These are phyloP conservation scores for Paramecium sonneborni DNA, from an alignment of 73 alveolate species.

Conservation along the genomic window DNA sequence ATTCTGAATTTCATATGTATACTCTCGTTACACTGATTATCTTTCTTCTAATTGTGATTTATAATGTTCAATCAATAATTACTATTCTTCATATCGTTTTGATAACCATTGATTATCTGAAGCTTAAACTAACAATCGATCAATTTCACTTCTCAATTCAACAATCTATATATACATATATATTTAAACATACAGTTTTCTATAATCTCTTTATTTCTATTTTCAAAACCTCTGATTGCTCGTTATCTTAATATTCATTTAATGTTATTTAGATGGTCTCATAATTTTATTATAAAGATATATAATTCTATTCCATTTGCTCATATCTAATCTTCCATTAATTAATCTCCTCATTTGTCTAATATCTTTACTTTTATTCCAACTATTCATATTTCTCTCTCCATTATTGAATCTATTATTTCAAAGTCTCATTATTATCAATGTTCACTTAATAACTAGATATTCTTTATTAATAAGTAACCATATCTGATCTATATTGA, in stretches of 20 bases:
- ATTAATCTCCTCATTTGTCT: background rate
- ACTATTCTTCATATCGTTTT: slow-evolving; percentile 25
- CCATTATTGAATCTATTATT: background rate
- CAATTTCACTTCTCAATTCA: slow-evolving; percentile 49
- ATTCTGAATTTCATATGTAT: background rate
- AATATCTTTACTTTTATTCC: background rate
- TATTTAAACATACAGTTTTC: background rate
- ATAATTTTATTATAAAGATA: slow-evolving; percentile 12
- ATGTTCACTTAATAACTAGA: background rate
- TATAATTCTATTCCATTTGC: background rate
- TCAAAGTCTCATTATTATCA: background rate
- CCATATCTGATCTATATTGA: background rate
- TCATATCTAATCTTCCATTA: slow-evolving; percentile 17
- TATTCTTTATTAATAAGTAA: background rate
- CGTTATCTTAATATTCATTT: slow-evolving; percentile 18
- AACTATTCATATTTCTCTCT: slow-evolving; percentile 17
- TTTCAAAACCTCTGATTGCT: background rate
- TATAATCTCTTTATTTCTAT: slow-evolving; percentile 40
- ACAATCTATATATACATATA: background rate
- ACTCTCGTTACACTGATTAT: background rate
- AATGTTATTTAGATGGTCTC: slow-evolving; percentile 28
- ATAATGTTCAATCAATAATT: background rate
- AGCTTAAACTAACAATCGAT: slow-evolving; percentile 15
- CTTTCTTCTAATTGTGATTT: background rate
- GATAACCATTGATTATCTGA: slow-evolving; percentile 28